These are phyloP conservation scores for Scenedesmus sp. DNA, from an alignment of 163 green algal species.

Conservation along the genomic window DNA sequence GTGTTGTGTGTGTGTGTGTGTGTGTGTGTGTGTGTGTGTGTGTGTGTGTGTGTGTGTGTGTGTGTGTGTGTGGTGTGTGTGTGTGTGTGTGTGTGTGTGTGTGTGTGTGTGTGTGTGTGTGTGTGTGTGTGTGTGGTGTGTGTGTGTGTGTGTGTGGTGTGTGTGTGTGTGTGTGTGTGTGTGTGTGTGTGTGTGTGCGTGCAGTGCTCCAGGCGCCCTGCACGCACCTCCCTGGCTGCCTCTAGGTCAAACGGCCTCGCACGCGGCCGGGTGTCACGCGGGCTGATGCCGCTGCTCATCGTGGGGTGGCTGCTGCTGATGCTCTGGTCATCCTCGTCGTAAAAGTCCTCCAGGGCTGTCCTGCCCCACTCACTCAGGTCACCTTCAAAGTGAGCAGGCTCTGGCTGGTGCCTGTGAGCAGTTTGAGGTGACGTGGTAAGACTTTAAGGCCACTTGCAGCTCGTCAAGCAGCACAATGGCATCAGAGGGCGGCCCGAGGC, in stretches of 20 bases:
- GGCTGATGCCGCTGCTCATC: conserved; percentile 73
- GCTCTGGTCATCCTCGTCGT: conserved; percentile 34
- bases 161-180: too few species aligned
- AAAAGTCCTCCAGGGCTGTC: conserved; percentile 55
- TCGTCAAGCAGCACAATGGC: neutral
- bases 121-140: too few species aligned
- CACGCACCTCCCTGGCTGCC: conserved; percentile 59
- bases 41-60: too few species aligned
- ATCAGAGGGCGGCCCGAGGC: too few species aligned
- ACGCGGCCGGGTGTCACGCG: conserved; percentile 50
- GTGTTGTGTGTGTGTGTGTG: too few species aligned
- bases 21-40: too few species aligned
- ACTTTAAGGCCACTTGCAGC: neutral
- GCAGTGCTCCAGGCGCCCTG: too few species aligned
- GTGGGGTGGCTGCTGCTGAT: conserved; percentile 62
- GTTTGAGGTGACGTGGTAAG: neutral
- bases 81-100: too few species aligned
- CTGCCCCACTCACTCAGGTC: conserved; percentile 72
- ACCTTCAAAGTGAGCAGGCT: conserved; percentile 51
- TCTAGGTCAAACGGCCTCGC: conserved; percentile 60
- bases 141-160: too few species aligned
- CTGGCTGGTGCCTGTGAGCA: neutral
- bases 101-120: too few species aligned
- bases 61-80: too few species aligned
- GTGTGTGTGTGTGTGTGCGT: too few species aligned